Percentiles rank a stretch among this genome's conserved stretches.
phyloP scores from a whole-genome alignment of 2,329 filamentous ascomycete species.

The Teratosphaeria pseudoeucalypti region DNA sequence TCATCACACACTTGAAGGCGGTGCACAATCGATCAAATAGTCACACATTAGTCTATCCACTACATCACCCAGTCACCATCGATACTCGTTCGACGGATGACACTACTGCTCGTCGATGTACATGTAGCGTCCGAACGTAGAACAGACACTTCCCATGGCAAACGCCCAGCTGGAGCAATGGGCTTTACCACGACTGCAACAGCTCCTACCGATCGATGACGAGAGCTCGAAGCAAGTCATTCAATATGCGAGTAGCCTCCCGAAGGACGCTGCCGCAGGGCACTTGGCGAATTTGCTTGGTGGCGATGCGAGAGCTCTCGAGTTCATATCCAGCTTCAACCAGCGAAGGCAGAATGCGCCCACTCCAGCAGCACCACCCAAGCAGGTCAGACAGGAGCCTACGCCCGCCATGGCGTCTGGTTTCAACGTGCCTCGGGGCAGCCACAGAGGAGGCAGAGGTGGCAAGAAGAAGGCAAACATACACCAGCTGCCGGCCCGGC shows the following conservation, averaged over 20 bases:
- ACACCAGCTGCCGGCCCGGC: slow-evolving; percentile 29
- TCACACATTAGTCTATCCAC: neutral
- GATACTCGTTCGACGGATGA: neutral
- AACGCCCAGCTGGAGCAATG: slow-evolving; percentile 29
- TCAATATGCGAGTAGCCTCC: slow-evolving; percentile 66
- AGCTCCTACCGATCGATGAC: slow-evolving; percentile 74
- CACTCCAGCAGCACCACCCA: slow-evolving; percentile 3
- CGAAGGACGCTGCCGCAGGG: slow-evolving; percentile 66
- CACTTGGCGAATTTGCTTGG: slow-evolving; percentile 84
- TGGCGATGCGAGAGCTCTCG: slow-evolving; percentile 64
- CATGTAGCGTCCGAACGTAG: neutral
- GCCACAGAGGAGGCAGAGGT: slow-evolving; percentile 22
- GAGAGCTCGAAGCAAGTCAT: slow-evolving; percentile 76
- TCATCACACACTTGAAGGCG: neutral
- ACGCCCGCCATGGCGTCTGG: neutral
- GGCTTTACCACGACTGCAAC: slow-evolving; percentile 62
- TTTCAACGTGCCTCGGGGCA: slow-evolving; percentile 7
- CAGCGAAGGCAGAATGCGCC: slow-evolving; percentile 41
- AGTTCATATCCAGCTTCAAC: slow-evolving; percentile 68
- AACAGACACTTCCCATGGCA: slow-evolving; percentile 9
- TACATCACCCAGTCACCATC: neutral
- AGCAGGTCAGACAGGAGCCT: slow-evolving; percentile 1
- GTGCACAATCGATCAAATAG: neutral
- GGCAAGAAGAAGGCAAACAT: slow-evolving; percentile 34
- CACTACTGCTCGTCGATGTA: neutral